These are phyloP conservation scores for Malassezia sp. DNA, from an alignment of 1,284 basidiomycete genomes.

Conservation along the genomic window DNA sequence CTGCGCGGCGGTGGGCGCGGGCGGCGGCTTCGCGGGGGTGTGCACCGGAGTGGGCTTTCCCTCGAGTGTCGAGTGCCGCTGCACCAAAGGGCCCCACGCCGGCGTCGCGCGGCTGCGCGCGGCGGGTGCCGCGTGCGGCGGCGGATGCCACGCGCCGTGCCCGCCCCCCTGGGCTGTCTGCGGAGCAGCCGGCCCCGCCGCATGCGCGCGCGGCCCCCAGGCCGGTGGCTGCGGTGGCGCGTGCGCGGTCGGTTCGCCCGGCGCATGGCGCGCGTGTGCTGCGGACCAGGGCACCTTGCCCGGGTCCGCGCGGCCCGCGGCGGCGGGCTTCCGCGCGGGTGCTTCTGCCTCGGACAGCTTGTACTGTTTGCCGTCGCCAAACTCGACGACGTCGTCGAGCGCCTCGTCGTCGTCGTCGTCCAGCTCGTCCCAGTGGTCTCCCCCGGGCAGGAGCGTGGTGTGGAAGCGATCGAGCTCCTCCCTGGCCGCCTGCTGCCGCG, in stretches of 20 bases:
- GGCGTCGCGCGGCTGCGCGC: too few species aligned
- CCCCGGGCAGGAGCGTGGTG: constrained; percentile 25
- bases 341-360: constrained; percentile 30
- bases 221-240: background rate
- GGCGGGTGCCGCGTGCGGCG: background rate
- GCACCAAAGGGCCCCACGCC: constrained; percentile 39
- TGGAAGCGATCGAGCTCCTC: constrained; percentile 40
- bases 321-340: constrained; percentile 1
- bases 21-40: constrained; percentile 18
- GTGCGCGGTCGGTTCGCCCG: constrained; percentile 4
- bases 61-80: constrained; percentile 18
- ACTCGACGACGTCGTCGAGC: constrained; percentile 42
- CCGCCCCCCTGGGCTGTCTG: background rate
- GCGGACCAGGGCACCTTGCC: constrained; percentile 39
- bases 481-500: constrained; percentile 22
- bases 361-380: constrained; percentile 44
- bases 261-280: background rate
- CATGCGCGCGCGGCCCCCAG: constrained; percentile 3
- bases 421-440: constrained; percentile 45
- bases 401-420: constrained; percentile 38
- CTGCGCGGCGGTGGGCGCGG: background rate
- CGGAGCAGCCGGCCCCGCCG: constrained; percentile 1
- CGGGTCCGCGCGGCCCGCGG: constrained; percentile 33
- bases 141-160: background rate
- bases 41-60: constrained; percentile 18